These are phyloP conservation scores for Trichosanthes cucumerina DNA, from an alignment of 306 rosid species.

Conservation along the genomic window DNA sequence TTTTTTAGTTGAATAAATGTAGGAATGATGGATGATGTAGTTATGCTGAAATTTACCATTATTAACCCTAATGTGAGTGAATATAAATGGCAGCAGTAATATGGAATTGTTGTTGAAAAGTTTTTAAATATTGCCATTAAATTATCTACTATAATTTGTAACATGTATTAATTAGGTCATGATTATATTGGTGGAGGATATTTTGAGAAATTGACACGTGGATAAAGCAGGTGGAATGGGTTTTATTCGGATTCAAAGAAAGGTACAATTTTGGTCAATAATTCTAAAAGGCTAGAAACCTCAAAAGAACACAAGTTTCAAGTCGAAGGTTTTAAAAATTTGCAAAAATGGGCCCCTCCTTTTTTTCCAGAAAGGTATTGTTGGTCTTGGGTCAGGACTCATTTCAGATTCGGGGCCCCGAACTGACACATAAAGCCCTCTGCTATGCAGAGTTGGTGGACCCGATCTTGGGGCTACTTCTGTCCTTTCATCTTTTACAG, in stretches of 20 bases:
- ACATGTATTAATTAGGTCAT: background rate
- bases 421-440: background rate
- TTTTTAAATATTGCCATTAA: background rate
- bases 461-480: background rate
- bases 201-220: background rate
- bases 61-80: too few species aligned
- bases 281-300: background rate
- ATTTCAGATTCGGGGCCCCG: constrained; percentile 3
- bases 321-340: background rate
- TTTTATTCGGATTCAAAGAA: background rate
- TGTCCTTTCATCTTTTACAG: background rate
- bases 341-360: background rate
- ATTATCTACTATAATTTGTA: background rate
- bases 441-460: background rate
- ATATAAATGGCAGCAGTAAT: background rate
- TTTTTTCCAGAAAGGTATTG: background rate
- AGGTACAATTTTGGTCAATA: background rate
- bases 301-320: background rate
- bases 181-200: background rate
- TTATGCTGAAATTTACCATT: too few species aligned
- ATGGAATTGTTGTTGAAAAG: background rate
- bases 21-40: background rate
- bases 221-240: background rate
- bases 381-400: background rate
- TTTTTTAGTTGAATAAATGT: background rate